Evolutionary conservation across 176 grass and related monocot species (phyloP), one percentile per base, ranked within the genome.

Genomic region (Elymus sibiricus): DNA sequence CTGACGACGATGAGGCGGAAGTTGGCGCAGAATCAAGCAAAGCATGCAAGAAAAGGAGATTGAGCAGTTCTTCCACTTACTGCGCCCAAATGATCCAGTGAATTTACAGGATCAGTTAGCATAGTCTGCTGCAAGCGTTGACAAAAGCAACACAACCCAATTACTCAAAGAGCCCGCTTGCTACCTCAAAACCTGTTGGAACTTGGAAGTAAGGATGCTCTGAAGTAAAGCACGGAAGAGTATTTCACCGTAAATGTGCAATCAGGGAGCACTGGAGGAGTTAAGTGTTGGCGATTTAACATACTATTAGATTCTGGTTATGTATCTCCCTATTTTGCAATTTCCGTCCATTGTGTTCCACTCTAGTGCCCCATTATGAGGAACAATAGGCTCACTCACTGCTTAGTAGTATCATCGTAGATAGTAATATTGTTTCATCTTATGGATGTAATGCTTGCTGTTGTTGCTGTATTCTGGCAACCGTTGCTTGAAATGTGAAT

Each of bases 1-100:
- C 76, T 67, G 86, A 92, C 13, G 88, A 89, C 11, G 86, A 89
- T 11, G 94, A 91, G 67, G 69, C 53, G 6, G 91, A 91, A 87
- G 71, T 82, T 42, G 88, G 60, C 39, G 78, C 80, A 62, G 84
- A 91, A 86, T 88, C 86, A 58, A 82, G 84, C 72, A 80, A 55
- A 91, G 25, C 55, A 59, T 83, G 43, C 84, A 90, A 87, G 82
- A 91, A 76, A 89, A 95, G 83, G 73, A 90, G 66, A 82, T 70
- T 44, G 32, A 87, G 79, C 31, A 63, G 35, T 14, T n/a, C 69
- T 70, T 63, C 80, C 64, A 40, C 61, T 71, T 79, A 55, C 76
- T 58, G 19, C 68, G 26, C 64, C 19, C n/a, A 44, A 79, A 74
- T 63, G 84, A 91, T 92, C 83, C 73, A 85, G 90, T 95, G 84